Percentiles rank a stretch among this genome's conserved stretches.
These are phyloP conservation scores for Mortierella sp. DNA, from an alignment of 371 early-diverging fungal genomes.

Conservation along the genomic window DNA sequence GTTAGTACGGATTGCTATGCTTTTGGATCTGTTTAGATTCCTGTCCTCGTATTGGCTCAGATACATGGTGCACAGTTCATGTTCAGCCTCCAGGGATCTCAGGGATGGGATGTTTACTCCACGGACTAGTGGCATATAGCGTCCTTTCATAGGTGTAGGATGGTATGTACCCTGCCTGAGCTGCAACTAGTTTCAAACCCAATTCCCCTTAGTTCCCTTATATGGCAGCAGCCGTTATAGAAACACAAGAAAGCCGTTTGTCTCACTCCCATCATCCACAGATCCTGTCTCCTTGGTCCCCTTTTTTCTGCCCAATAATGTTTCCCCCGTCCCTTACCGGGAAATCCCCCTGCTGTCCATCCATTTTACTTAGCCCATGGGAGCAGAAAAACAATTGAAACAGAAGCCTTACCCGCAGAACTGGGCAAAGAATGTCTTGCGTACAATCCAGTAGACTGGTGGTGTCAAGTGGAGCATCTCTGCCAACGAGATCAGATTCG, in stretches of 20 bases:
- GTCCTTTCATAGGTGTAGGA: not conserved
- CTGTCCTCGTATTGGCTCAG: too few relatives aligned
- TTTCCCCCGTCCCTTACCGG: too few relatives aligned
- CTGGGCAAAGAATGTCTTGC: conserved; percentile 88
- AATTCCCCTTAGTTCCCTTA: not conserved
- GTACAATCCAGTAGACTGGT: conserved; percentile 77
- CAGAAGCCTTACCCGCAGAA: conserved; percentile 92
- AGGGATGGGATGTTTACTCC: not conserved
- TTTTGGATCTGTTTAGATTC: too few relatives aligned
- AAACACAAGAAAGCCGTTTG: too few relatives aligned
- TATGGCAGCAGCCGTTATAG: too few relatives aligned
- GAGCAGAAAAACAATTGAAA: too few relatives aligned
- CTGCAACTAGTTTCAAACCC: conserved; percentile 6
- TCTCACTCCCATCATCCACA: too few relatives aligned
- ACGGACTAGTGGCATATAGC: conserved; percentile 2
- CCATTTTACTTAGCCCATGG: not conserved
- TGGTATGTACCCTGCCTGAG: not conserved
- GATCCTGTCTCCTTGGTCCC: too few relatives aligned
- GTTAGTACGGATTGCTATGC: too few relatives aligned
- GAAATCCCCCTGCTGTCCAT: not conserved
- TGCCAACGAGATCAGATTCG: conserved; percentile 68
- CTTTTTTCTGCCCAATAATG: too few relatives aligned
- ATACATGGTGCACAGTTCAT: not conserved
- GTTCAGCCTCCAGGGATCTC: too few relatives aligned
- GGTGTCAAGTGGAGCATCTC: conserved; percentile 68